Percentiles rank a stretch among this genome's conserved stretches.
phyloP scores from a whole-genome alignment of 495 filamentous ascomycete species.

The Daldinia bambusicola region DNA sequence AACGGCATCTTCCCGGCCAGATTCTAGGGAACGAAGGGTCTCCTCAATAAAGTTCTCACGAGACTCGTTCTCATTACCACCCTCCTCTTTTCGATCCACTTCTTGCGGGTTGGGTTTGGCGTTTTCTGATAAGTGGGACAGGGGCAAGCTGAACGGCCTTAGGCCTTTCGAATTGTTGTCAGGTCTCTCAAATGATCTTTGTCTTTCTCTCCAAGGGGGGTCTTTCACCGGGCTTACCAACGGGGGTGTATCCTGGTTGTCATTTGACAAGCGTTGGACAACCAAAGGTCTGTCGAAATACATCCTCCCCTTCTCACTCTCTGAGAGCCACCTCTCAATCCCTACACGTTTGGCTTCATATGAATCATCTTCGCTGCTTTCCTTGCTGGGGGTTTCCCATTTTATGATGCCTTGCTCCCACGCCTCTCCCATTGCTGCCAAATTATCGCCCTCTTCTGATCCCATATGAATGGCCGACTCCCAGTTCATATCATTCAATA shows the following conservation, averaged over 20 bases:
- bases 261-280: conserved; percentile 5
- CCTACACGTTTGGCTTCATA: conserved; percentile 9
- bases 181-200: conserved; percentile 32
- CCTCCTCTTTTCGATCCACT: neutral
- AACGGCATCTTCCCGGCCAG: conserved; percentile 15
- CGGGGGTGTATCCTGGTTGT: neutral
- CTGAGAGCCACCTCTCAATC: conserved; percentile 34
- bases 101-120: conserved; percentile 17
- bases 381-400: neutral
- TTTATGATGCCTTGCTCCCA: neutral
- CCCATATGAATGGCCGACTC: conserved; percentile 20
- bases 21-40: conserved; percentile 16
- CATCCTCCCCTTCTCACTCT: conserved; percentile 31
- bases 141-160: conserved; percentile 27
- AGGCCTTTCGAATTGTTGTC: conserved; percentile 25
- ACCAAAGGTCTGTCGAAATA: conserved; percentile 12
- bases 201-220: conserved; percentile 25
- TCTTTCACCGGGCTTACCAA: conserved; percentile 9
- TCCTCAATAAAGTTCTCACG: conserved; percentile 7
- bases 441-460: conserved; percentile 17
- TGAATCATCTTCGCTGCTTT: neutral
- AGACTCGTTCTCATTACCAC: neutral
- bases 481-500: conserved; percentile 24
- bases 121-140: conserved; percentile 22
- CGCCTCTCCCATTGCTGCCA: neutral